phyloP scores from a whole-genome alignment of 345 rosid genomes.

The Sisymbrium irio region DNA sequence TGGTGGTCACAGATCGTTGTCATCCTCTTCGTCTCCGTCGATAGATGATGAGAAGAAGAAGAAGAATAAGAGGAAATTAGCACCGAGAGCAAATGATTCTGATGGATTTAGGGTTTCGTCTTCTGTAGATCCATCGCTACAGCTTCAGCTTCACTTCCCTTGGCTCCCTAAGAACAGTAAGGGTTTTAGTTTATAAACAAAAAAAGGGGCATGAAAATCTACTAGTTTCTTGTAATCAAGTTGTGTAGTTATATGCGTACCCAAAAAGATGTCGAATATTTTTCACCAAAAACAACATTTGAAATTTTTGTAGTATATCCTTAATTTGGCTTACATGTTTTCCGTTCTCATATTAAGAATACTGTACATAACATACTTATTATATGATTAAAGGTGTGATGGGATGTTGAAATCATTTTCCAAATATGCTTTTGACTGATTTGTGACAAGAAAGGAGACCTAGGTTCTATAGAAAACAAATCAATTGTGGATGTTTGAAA shows the following conservation, averaged over 20 bases:
- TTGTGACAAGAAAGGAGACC: constrained; percentile 25
- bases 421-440: constrained; percentile 20
- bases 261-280: neutral
- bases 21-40: constrained; percentile 32
- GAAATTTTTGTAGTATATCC: neutral
- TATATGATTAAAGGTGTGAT: neutral
- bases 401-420: constrained; percentile 18
- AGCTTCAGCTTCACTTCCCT: constrained; percentile 72
- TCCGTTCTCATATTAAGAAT: neutral
- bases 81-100: neutral
- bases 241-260: neutral
- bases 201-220: neutral
- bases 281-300: neutral
- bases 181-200: neutral
- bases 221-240: neutral
- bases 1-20: constrained; percentile 35
- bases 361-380: neutral
- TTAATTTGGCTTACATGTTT: constrained; percentile 4
- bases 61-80: constrained; percentile 11
- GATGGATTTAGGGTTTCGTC: constrained; percentile 37
- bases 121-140: constrained; percentile 51
- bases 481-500: neutral
- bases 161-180: constrained; percentile 67
- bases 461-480: neutral
- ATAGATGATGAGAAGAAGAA: constrained; percentile 15